phyloP scores from a whole-genome alignment of 345 rosid species.

The Schrenkiella parvula region DNA sequence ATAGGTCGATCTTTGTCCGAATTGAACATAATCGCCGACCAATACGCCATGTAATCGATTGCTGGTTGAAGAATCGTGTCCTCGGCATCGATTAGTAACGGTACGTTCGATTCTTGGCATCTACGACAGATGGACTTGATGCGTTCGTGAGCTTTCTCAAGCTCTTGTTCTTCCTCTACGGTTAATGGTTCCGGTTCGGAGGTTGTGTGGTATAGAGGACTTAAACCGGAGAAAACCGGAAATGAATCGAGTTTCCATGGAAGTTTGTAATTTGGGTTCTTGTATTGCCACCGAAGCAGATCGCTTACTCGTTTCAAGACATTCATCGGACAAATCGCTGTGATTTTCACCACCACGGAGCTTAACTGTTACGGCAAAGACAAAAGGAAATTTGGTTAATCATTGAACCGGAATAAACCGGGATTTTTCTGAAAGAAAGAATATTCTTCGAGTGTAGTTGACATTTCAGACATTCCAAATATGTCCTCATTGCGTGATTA shows the following conservation, averaged over 20 bases:
- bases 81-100: slow-evolving; percentile 71
- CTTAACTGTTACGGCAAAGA: slow-evolving; percentile 50
- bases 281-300: slow-evolving; percentile 77
- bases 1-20: slow-evolving; percentile 34
- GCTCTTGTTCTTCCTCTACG: slow-evolving; percentile 53
- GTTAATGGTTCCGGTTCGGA: slow-evolving; percentile 57
- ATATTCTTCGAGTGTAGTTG: slow-evolving; percentile 14
- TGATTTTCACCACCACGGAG: slow-evolving; percentile 57
- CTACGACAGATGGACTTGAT: slow-evolving; percentile 43
- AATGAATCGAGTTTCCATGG: slow-evolving; percentile 69
- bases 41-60: slow-evolving; percentile 74
- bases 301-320: slow-evolving; percentile 63
- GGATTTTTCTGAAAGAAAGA: background rate
- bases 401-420: slow-evolving; percentile 16
- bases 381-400: background rate
- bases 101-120: slow-evolving; percentile 50
- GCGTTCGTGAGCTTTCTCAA: slow-evolving; percentile 48
- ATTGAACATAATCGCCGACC: slow-evolving; percentile 50
- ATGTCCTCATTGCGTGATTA: slow-evolving; percentile 16
- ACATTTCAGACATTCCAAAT: background rate
- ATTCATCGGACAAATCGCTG: slow-evolving; percentile 68
- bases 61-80: slow-evolving; percentile 74
- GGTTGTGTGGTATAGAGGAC: slow-evolving; percentile 70
- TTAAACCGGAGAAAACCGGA: slow-evolving; percentile 63
- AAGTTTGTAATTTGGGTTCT: slow-evolving; percentile 53